Evolutionary conservation across 768 basidiomycete species (phyloP).

Genomic region (Chalciporus piperatus): DNA sequence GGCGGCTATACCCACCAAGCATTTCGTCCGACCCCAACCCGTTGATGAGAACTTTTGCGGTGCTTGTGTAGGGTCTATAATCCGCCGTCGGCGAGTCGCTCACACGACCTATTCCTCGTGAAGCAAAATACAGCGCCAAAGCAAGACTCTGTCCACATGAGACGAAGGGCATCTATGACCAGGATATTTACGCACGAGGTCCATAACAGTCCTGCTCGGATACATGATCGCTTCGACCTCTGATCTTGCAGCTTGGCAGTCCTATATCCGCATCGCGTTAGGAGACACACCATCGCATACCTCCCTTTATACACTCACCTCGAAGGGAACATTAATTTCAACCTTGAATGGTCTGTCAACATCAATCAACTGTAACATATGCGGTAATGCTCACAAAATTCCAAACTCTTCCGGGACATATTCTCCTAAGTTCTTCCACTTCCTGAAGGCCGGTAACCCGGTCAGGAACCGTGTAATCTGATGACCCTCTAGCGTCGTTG

Average conservation of each 20-base stretch:
- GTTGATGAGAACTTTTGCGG: slow-evolving; percentile 80
- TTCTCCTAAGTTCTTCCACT: slow-evolving; percentile 65
- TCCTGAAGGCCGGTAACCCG: slow-evolving; percentile 77
- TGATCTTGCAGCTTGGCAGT: slow-evolving; percentile 56
- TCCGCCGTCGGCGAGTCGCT: slow-evolving; percentile 35
- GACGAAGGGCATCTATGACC: not conserved
- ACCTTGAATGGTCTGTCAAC: slow-evolving; percentile 45
- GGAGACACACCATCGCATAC: not conserved
- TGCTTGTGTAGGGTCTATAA: slow-evolving; percentile 56
- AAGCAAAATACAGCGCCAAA: slow-evolving; percentile 90
- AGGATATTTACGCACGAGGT: slow-evolving; percentile 58
- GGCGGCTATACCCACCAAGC: slow-evolving; percentile 90
- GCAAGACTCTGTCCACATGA: slow-evolving; percentile 70
- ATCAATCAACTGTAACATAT: not conserved
- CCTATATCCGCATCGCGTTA: slow-evolving; percentile 39
- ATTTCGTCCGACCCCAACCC: slow-evolving; percentile 96
- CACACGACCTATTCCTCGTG: slow-evolving; percentile 69
- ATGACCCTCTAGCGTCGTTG: slow-evolving; percentile 12
- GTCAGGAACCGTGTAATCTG: slow-evolving; percentile 82
- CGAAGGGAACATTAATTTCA: slow-evolving; percentile 80
- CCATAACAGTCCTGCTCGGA: slow-evolving; percentile 84
- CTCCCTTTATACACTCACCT: slow-evolving; percentile 41
- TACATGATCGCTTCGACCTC: slow-evolving; percentile 70
- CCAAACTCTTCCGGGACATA: slow-evolving; percentile 84
- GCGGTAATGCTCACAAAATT: slow-evolving; percentile 64